A percentile compares a stretch with the other conserved stretches of the same genome.
These are phyloP conservation scores for Amborella trichopoda DNA, from an alignment of 164 flowering plant genomes.

Conservation along the genomic window DNA sequence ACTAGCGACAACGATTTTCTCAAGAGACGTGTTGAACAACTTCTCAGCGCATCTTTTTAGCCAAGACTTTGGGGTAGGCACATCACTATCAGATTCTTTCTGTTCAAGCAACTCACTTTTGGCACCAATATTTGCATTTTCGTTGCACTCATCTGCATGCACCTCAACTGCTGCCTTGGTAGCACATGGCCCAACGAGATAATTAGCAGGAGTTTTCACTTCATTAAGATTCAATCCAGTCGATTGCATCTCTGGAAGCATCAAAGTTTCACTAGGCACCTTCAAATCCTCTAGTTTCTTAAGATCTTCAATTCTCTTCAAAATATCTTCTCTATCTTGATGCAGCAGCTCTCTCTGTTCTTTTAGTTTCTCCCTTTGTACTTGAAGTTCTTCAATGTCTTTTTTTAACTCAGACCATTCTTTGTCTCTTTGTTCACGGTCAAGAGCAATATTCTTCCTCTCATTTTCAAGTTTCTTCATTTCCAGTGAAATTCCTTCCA, in stretches of 20 bases:
- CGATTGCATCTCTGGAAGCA: slow-evolving; percentile 20
- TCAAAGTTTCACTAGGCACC: slow-evolving; percentile 31
- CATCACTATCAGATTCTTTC: slow-evolving; percentile 14
- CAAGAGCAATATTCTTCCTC: slow-evolving; percentile 52
- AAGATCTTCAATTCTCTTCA: slow-evolving; percentile 41
- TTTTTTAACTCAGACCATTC: slow-evolving; percentile 67
- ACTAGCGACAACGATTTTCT: slow-evolving; percentile 14
- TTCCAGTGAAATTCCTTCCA: slow-evolving; percentile 49
- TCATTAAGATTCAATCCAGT: slow-evolving; percentile 13
- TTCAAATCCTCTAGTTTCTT: slow-evolving; percentile 49
- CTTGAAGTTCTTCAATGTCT: slow-evolving; percentile 70
- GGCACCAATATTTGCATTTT: slow-evolving; percentile 8
- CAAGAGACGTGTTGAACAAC: slow-evolving; percentile 40
- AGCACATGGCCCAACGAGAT: slow-evolving; percentile 12
- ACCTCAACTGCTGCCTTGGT: slow-evolving; percentile 7
- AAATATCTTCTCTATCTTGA: slow-evolving; percentile 62
- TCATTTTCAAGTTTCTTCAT: slow-evolving; percentile 63
- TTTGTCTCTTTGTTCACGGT: slow-evolving; percentile 59
- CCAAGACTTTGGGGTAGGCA: slow-evolving; percentile 60
- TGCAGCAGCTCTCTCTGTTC: slow-evolving; percentile 70
- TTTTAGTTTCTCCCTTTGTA: slow-evolving; percentile 66
- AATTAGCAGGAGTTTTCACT: slow-evolving; percentile 15
- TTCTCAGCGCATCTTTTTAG: slow-evolving; percentile 49
- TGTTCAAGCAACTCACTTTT: slow-evolving; percentile 10
- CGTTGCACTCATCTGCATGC: slow-evolving; percentile 6